A percentile compares a stretch with the other conserved stretches of the same genome.
These are phyloP conservation scores for Scutellaria barbata DNA, from an alignment of 257 asterid species.

Conservation along the genomic window DNA sequence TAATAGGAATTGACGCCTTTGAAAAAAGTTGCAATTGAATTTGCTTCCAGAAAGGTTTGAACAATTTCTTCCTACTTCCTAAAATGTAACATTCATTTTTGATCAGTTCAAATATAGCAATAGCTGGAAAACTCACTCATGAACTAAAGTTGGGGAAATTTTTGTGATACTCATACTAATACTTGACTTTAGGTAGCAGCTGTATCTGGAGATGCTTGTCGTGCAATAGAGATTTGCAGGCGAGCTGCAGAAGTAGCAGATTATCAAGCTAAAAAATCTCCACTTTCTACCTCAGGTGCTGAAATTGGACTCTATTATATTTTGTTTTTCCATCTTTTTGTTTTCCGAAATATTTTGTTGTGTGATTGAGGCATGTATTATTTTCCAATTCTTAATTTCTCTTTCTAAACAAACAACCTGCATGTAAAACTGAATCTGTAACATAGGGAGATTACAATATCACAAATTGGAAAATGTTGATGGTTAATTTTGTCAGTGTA, in stretches of 20 bases:
- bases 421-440: conserved; percentile 25
- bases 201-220: conserved; percentile 98
- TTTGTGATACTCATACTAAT: conserved; percentile 29
- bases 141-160: conserved; percentile 20
- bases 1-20: conserved; percentile 80
- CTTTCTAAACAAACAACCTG: conserved; percentile 20
- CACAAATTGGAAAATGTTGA: conserved; percentile 11
- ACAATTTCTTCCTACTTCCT: conserved; percentile 20
- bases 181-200: conserved; percentile 81
- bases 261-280: conserved; percentile 57
- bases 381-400: background rate
- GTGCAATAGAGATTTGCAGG: conserved; percentile 95
- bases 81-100: conserved; percentile 13
- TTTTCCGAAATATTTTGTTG: background rate
- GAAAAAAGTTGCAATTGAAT: conserved; percentile 90
- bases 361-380: background rate
- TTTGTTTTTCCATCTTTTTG: background rate
- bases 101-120: conserved; percentile 21
- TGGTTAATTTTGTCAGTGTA: background rate
- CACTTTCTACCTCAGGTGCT: conserved; percentile 49
- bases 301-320: conserved; percentile 40
- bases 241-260: conserved; percentile 97
- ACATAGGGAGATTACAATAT: background rate
- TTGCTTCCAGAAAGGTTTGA: conserved; percentile 93
- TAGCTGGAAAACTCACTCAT: conserved; percentile 8